phyloP scores from a whole-genome alignment of 768 basidiomycete genomes.

The Hortiboletus campestris region DNA sequence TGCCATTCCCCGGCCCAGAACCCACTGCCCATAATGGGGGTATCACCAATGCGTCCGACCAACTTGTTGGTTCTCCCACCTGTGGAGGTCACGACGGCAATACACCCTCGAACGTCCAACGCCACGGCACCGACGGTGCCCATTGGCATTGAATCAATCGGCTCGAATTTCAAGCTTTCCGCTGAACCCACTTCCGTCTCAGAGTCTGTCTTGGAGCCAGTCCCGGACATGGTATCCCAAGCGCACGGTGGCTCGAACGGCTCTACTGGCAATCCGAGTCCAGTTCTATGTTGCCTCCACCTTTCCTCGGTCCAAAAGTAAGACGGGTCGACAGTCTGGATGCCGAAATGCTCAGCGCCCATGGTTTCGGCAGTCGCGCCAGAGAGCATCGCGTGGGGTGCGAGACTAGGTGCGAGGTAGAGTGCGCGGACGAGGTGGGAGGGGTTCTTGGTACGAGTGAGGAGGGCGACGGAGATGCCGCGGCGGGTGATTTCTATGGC shows the following conservation, averaged over 20 bases:
- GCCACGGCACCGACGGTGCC: conserved; percentile 88
- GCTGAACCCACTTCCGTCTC: conserved; percentile 18
- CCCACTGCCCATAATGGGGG: conserved; percentile 72
- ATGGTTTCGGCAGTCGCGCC: conserved; percentile 61
- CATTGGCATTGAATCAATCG: conserved; percentile 60
- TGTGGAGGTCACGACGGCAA: conserved; percentile 72
- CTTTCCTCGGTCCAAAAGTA: conserved; percentile 76
- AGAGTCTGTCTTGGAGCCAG: conserved; percentile 11
- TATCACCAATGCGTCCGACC: conserved; percentile 80
- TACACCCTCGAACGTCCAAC: conserved; percentile 70
- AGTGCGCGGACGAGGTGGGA: conserved; percentile 66
- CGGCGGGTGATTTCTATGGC: conserved; percentile 57
- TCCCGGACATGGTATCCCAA: conserved; percentile 10
- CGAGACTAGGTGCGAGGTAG: conserved; percentile 63
- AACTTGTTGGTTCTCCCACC: conserved; percentile 84
- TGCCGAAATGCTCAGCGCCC: conserved; percentile 49
- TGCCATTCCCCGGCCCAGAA: conserved; percentile 86
- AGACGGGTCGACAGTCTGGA: conserved; percentile 62
- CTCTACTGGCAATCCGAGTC: conserved; percentile 70
- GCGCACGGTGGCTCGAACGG: conserved; percentile 40
- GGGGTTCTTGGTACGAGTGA: conserved; percentile 70
- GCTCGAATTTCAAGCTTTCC: conserved; percentile 13
- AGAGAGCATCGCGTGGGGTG: conserved; percentile 70
- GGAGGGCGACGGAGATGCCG: conserved; percentile 61
- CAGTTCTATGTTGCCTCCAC: conserved; percentile 76